phyloP scores from a whole-genome alignment of 2,329 filamentous ascomycete genomes.

The Botrytis porri region DNA sequence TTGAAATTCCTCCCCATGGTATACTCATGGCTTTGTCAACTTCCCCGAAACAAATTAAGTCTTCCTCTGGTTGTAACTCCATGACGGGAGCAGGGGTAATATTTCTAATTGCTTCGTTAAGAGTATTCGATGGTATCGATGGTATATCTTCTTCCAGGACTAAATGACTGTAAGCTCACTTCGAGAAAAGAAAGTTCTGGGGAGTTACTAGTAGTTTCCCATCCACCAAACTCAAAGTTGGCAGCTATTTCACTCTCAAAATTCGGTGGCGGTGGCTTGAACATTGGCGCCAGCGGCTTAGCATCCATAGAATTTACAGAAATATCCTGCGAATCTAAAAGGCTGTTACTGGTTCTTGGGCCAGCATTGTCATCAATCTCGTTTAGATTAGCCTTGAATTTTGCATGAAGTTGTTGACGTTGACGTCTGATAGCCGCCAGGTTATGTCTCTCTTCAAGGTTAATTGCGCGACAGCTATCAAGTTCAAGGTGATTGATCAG shows the following conservation, averaged over 20 bases:
- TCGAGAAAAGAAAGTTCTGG: not conserved
- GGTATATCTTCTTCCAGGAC: conserved; percentile 14
- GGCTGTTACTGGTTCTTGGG: not conserved
- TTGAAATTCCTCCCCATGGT: not conserved
- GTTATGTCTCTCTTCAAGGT: not conserved
- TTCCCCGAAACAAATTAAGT: conserved; percentile 22
- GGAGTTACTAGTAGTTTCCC: conserved; percentile 12
- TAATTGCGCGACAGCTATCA: conserved; percentile 7
- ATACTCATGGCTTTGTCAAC: conserved; percentile 15
- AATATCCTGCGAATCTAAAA: conserved; percentile 2
- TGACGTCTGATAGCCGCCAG: conserved; percentile 12
- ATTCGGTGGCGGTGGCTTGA: not conserved
- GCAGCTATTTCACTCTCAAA: not conserved
- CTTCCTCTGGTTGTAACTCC: conserved; percentile 17
- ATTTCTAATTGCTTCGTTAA: not conserved
- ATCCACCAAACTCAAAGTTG: not conserved
- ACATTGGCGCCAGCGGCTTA: not conserved
- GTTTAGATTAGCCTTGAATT: conserved; percentile 14
- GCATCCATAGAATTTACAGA: not conserved
- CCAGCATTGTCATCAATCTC: not conserved
- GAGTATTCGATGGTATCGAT: not conserved
- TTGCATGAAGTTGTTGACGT: conserved; percentile 15
- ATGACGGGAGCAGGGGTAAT: not conserved
- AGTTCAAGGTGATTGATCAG: conserved; percentile 19
- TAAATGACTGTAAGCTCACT: not conserved